Base-by-base conservation (phyloP, 352 stramenopile species). In the Plasmopara muralis region DNA sequence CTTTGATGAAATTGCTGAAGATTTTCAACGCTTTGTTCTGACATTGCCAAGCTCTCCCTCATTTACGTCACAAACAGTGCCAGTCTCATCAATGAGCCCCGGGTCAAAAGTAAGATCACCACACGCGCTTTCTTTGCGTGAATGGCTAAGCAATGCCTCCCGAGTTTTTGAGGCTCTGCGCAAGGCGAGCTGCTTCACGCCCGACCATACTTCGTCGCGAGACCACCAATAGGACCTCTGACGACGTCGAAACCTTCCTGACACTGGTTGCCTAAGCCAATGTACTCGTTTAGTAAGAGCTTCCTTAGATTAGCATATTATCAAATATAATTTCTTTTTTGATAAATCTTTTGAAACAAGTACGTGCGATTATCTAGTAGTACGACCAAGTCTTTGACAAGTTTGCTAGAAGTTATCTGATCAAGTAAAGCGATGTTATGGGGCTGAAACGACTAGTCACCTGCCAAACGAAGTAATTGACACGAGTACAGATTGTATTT, bases 101-200 rank as follows among this genome's bases (percentile, higher is more conserved):
- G 47, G 39, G 14, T 60, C 34, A 2, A 53, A 58, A 16, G 42
- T 45, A 38, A 15, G 62, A 18, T 52, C 64, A 41, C 45, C 57
- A 41, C 48, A 71, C 55, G 0, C 63, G 16, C 67, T 88, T 16
- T 77, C 68, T 31, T 56, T 92, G n/a, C 77, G 81, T 43, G 78
- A 92, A 50, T 92, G 82, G 82, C 52, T 89, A 12, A 85, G 68
- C 49, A 87, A 83, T 38, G 75, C 74, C 1, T 77, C 69, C 2
- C 78, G 82, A 20, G 66, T 89, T 13, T 85, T 84, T 60, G 78
- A 92, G 38, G 72, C 53, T 15, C 53, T 89, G 35, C 80, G 80
- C 41, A 86, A 87, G 49, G 84, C 78, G 8, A 68, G 64, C 29
- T 69, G 62, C 12, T 79, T 86, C 45, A 78, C 72, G 1, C 66